Evolutionary conservation across 257 asterid genomes (phyloP), one percentile per base, ranked within the genome.

Genomic region (Capsicum rhomboideum): DNA sequence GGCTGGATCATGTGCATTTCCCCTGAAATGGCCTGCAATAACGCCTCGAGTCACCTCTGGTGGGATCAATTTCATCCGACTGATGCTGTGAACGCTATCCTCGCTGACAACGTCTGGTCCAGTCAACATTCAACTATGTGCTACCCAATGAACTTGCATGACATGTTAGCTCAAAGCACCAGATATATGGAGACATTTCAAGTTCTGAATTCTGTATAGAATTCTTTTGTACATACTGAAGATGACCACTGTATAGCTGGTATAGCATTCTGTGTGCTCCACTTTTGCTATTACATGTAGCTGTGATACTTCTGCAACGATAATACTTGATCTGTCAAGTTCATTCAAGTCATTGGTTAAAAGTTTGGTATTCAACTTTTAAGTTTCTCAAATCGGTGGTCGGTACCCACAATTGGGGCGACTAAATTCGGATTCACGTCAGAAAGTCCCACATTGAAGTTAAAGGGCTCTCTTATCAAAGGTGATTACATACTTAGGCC

Each of bases 21-120:
- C 46, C 87, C 98, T 34, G 96, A 93, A 56, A 95, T 97, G 98
- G 97, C 98, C 13, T 97, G 98, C 80, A 64, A 18, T 10, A 91
- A 93, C 79, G 97, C 99, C 26, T 86, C 96, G 9, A 86, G 85
- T 56, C 97, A 97, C 85, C 79, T 95, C 8, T 95, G 98, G 98
- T 95, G 99, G 99, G 98, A 97, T 37, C 98, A 97, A 82, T 97
- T 95, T 86, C 98, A 97, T 81, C 99, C 97, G 1, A 95, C 99
- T 4, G 95, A 88, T 58, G 91, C 96, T 11, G 98, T 97, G 49
- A 97, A 97, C 29, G 86, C 87, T 46, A 90, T 93, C 42, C 91
- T 95, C 4, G 98, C 99, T 16, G 97, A 95, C 53, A 97, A 95
- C 56, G 89, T 95, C 20, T 97, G 98, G 98, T 92, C 94, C 13